phyloP scores from a whole-genome alignment of 345 rosid species.

The Eucalyptus coolabah region DNA sequence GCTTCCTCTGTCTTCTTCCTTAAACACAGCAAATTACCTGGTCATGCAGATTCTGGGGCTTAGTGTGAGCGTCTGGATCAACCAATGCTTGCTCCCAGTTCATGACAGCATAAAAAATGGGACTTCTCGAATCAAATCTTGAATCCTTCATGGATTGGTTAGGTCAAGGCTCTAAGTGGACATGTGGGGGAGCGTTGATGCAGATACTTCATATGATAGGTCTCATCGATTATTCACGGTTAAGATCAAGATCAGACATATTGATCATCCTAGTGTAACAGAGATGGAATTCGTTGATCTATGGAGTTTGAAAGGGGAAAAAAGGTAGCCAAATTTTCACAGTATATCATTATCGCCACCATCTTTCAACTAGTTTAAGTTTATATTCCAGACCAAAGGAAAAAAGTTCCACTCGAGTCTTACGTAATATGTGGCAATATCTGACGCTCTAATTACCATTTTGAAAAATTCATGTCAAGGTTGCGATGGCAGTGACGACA shows the following conservation, averaged over 20 bases:
- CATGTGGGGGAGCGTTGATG: not conserved
- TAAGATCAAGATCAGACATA: not conserved
- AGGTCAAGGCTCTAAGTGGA: not conserved
- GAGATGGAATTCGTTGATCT: not conserved
- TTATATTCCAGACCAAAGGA: not conserved
- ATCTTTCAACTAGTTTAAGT: not conserved
- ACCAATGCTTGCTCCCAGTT: not conserved
- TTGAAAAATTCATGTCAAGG: not conserved
- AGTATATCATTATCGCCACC: not conserved
- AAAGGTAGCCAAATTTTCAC: not conserved
- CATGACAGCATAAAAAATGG: not conserved
- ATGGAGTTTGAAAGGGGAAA: not conserved
- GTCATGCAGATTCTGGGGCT: not conserved
- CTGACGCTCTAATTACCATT: not conserved
- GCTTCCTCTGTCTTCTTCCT: not conserved
- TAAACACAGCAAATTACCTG: not conserved
- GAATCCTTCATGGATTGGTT: not conserved
- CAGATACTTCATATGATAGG: not conserved
- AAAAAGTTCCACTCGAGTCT: not conserved
- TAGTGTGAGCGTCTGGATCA: not conserved
- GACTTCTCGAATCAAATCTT: not conserved
- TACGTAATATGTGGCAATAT: not conserved
- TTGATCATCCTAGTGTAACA: not conserved
- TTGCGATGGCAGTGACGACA: not conserved
- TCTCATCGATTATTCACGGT: not conserved